Evolutionary conservation across 208 protist species (phyloP), one percentile per base, ranked within the genome.

Genomic region (Acanthamoeba healyi): DNA sequence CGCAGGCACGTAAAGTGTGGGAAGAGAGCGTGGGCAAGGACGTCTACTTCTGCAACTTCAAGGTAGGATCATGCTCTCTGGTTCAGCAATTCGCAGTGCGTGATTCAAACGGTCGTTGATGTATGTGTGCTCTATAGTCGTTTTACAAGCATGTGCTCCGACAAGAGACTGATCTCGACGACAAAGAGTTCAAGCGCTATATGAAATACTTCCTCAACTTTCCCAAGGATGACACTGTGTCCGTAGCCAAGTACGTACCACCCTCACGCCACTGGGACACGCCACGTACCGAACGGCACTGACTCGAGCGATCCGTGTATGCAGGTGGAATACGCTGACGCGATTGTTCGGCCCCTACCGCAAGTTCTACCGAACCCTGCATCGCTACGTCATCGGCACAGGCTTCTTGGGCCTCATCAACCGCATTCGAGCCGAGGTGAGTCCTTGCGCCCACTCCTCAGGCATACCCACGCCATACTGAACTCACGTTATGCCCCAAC

Each of bases 171-270:
- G 79, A 54, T 61, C 79, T 65, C 46, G 42, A 12, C 26, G 49
- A 88, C 79, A 65, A 54, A 26, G 44, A 88, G 14, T 88, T 88
- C 46, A 54, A 88, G 19, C 34, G n/a, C 51, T 88, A 88, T 29
- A 88, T 88, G 79, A 54, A 88, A 17, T 88, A 88, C 32, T 88
- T 88, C n/a, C 79, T 88, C 49, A 88, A 88, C 79, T 88, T 88
- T 46, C 79, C 79, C 44, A 88, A 61, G n/a, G 79, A 88, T 29
- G 79, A 88, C 29, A 88, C 79, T 0, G 79, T 88, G 10, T 65
- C 79, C 32, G 79, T 88, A 26, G 42, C 79, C 79, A 88, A 88
- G 79, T 81, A 81, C 38, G 70, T 26, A 15, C 44, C 44, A 12
- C 44, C 44, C 44, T 4, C 54, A 5, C 54, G 17, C 22, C 6